Evolutionary conservation across 345 rosid genomes (phyloP), one percentile per base, ranked within the genome.

Genomic region (Aethionema arabicum): DNA sequence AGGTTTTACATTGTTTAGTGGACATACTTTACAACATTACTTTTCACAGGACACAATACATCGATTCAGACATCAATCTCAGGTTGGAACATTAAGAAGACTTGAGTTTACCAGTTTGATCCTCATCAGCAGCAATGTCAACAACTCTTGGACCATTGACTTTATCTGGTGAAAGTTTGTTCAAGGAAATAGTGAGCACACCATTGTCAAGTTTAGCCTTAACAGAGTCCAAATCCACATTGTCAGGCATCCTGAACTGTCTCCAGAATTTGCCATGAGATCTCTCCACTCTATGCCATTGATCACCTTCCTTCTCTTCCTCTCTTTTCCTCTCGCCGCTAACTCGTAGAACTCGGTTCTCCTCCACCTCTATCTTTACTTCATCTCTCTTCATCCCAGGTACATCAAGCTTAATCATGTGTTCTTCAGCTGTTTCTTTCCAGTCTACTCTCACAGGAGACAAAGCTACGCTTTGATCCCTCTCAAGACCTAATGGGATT

Each of bases 271-370:
- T 85, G 11, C 96, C 96, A 47, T 75, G 70, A 3, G 82, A 84
- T 47, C 93, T 75, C 84, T 90, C 97, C 36, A 78, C 76, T 35
- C 91, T 72, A 56, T 90, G 97, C 95, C 95, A 90, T 7, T 82
- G 92, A 30, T 90, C 87, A 7, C 77, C 89, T 50, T 84, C 79
- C 58, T 70, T 70, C 79, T 82, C 89, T 32, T 77, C 86, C 40
- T 91, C 91, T 45, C 56, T 63, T 62, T 78, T 87, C 82, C 86
- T 87, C 80, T 87, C 96, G 0, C 93, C 96, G 9, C 85, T 84
- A 48, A 91, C 82, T 56, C 85, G 47, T 76, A 84, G 63, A 63
- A 82, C 84, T 53, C 91, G 59, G 45, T 84, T 81, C 69, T 81
- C 83, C 56, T 75, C 81, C 36, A 90, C 74, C 64, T 90, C 93